Percentiles rank a stretch among this genome's conserved stretches.
Evolutionary conservation across 2,329 filamentous ascomycete genomes (phyloP).

Genomic region (Fusarium sambucinum): DNA sequence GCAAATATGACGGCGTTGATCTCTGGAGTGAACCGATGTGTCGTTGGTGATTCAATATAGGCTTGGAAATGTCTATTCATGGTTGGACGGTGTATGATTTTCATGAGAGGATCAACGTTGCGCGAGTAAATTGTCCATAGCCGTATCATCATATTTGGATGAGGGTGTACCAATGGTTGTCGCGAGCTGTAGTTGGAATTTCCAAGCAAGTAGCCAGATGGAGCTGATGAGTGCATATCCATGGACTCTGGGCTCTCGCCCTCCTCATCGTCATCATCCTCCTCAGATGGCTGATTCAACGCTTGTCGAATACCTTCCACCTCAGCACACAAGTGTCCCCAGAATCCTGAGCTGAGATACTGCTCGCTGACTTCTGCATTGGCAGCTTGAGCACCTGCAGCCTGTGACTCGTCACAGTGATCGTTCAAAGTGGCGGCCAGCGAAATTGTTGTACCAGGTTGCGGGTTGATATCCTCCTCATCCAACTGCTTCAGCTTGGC

Average conservation of each 20-base stretch:
- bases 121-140: slow-evolving; percentile 54
- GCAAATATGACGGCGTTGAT: slow-evolving; percentile 57
- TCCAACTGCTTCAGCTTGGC: slow-evolving; percentile 46
- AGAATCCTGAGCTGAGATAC: slow-evolving; percentile 60
- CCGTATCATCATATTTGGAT: slow-evolving; percentile 53
- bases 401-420: slow-evolving; percentile 32
- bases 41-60: slow-evolving; percentile 43
- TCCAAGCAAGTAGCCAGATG: slow-evolving; percentile 49
- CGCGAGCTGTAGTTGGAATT: slow-evolving; percentile 43
- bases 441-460: slow-evolving; percentile 1
- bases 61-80: slow-evolving; percentile 47
- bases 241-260: slow-evolving; percentile 50
- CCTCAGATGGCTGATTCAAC: slow-evolving; percentile 58
- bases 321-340: slow-evolving; percentile 58
- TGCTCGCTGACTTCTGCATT: slow-evolving; percentile 41
- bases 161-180: slow-evolving; percentile 51
- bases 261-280: slow-evolving; percentile 53
- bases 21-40: slow-evolving; percentile 35
- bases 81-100: slow-evolving; percentile 60
- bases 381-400: slow-evolving; percentile 39
- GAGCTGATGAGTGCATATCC: slow-evolving; percentile 39
- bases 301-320: slow-evolving; percentile 60
- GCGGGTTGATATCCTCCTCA: slow-evolving; percentile 20
- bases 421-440: slow-evolving; percentile 24
- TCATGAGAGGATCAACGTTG: slow-evolving; percentile 60